phyloP scores from a whole-genome alignment of 2,329 filamentous ascomycete species.

The Ceratocystis destructans region DNA sequence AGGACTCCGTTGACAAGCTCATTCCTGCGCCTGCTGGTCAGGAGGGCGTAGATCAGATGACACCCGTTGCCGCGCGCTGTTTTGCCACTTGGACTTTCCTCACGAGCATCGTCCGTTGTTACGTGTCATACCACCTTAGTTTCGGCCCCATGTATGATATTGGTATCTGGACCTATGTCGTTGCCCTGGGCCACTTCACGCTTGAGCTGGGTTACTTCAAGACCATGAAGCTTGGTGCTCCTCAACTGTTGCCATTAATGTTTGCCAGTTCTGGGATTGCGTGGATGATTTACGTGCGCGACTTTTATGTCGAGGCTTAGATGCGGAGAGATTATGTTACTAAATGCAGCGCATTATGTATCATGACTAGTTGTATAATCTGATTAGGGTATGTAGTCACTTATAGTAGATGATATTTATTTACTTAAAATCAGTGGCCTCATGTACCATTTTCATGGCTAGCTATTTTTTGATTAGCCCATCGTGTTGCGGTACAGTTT shows the following conservation, averaged over 20 bases:
- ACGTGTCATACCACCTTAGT: constrained; percentile 70
- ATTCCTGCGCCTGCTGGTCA: constrained; percentile 34
- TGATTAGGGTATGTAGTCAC: neutral
- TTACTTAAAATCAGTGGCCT: too few relatives aligned
- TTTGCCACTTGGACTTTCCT: constrained; percentile 85
- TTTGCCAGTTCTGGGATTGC: constrained; percentile 38
- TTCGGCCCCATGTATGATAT: constrained; percentile 64
- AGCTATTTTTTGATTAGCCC: neutral
- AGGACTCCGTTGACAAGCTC: constrained; percentile 41
- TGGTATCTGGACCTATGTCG: constrained; percentile 64
- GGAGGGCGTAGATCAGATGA: constrained; percentile 45
- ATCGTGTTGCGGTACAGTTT: constrained; percentile 60
- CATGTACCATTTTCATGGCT: too few relatives aligned
- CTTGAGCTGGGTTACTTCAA: constrained; percentile 71
- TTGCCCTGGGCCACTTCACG: constrained; percentile 65
- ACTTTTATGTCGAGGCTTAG: constrained; percentile 45
- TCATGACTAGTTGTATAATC: neutral
- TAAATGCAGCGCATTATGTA: neutral
- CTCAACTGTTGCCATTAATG: constrained; percentile 42
- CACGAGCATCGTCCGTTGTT: constrained; percentile 61
- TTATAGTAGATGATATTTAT: too few relatives aligned
- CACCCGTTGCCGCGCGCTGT: constrained; percentile 60
- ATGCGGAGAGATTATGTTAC: neutral
- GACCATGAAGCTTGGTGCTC: constrained; percentile 51
- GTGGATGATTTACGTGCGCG: constrained; percentile 56